These are phyloP conservation scores for Chalciporus piperatus DNA, from an alignment of 768 basidiomycete species.

Conservation along the genomic window DNA sequence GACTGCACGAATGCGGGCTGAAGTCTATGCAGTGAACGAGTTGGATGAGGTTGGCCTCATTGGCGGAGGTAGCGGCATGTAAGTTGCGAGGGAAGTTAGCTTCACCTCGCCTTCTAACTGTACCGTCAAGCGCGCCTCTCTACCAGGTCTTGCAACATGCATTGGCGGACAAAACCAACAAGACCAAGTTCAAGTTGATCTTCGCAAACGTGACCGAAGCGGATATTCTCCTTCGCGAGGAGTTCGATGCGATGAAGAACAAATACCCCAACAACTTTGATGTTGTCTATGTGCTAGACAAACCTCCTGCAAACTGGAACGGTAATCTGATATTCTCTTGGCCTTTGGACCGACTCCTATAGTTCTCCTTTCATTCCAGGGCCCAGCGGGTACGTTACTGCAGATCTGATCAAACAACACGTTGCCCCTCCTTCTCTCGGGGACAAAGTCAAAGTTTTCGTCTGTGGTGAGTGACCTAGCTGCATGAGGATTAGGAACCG, in stretches of 20 bases:
- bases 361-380: constrained; percentile 35
- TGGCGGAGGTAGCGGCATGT: constrained; percentile 94
- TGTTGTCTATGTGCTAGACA: constrained; percentile 85
- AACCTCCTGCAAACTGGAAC: constrained; percentile 54
- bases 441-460: constrained; percentile 83
- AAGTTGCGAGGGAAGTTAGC: constrained; percentile 23
- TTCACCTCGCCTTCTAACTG: constrained; percentile 1
- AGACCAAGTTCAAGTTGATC: constrained; percentile 90
- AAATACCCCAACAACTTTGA: constrained; percentile 71
- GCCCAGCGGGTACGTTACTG: constrained; percentile 69
- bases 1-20: neutral
- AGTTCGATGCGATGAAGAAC: constrained; percentile 67
- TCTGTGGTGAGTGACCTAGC: constrained; percentile 66
- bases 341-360: constrained; percentile 5
- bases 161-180: constrained; percentile 70
- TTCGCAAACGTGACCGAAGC: constrained; percentile 88
- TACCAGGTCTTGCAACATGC: constrained; percentile 81
- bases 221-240: constrained; percentile 85
- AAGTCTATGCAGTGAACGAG: constrained; percentile 61
- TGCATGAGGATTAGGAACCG: neutral
- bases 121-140: constrained; percentile 63
- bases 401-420: constrained; percentile 71
- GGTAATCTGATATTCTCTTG: constrained; percentile 40
- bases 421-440: constrained; percentile 59
- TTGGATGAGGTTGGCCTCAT: constrained; percentile 86